Base-by-base conservation (phyloP, 2,329 filamentous ascomycete genomes). In the Cordyceps cateniannulata region DNA sequence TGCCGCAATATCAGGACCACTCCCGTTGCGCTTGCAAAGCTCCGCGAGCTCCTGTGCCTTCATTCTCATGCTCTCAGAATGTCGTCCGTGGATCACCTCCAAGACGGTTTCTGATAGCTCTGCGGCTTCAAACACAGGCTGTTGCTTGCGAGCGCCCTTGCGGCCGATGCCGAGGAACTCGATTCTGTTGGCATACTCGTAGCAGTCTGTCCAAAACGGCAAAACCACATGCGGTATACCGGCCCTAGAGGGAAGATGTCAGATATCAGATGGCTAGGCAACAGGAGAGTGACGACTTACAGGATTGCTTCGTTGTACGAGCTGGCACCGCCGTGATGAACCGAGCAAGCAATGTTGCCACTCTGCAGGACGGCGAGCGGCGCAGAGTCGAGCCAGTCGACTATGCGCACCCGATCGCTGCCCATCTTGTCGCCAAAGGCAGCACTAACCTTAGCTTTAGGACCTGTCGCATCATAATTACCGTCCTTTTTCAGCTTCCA, bases 281-380 rank as follows among this genome's bases (percentile, higher is more conserved):
- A 4, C 5, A 14, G 9, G 25, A 3, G 6, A 24, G 12, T 5
- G 12, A 32, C 24, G 56, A 69, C 72, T 64, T 66, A 74, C 74
- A 67, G 65, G 10, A 75, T 50, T 0, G 73, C 72, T 59, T 77
- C 75, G 38, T 72, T 68, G 64, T 71, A 76, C 0, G 76, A 79
- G 60, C 77, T 80, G 0, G 78, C 75, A 3, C 78, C 79, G 8
- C 79, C 79, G 61, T 81, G 78, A 56, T 79, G 74, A 3, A 81
- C 69, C 10, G 75, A 72, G 27, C 74, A 76, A 2, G 71, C 67
- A 5, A 81, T 65, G 18, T 71, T 65, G 0, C 75, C 75, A 3
- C 70, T 72, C 29, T 71, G 65, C 6, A 81, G 65, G 5, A 77
- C 60, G 0, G 73, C 66, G 1, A 65, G 64, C 0, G 77, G 76